Evolutionary conservation across 305 asterid species (phyloP).

Genomic region (Plantago lanceolata): DNA sequence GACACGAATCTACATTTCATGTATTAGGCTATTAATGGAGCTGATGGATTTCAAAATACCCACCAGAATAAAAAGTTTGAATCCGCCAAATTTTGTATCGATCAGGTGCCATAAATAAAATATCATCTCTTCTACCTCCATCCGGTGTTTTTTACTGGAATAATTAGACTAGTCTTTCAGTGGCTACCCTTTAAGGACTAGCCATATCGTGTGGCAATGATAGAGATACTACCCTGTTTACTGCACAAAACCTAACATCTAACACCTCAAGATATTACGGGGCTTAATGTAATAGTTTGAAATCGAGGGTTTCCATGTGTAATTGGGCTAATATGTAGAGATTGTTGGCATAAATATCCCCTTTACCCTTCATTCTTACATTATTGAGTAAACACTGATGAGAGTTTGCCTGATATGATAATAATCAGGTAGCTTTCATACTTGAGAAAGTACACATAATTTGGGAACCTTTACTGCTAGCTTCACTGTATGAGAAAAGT

Average conservation of each 20-base stretch:
- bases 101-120: conserved; percentile 52
- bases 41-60: conserved; percentile 84
- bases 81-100: conserved; percentile 83
- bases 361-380: conserved; percentile 10
- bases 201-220: not conserved
- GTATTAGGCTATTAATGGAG: conserved; percentile 81
- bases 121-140: not conserved
- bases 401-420: conserved; percentile 20
- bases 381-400: conserved; percentile 19
- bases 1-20: conserved; percentile 23
- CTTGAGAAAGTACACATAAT: conserved; percentile 92
- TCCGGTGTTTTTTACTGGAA: not conserved
- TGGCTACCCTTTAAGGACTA: not conserved
- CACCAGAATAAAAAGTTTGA: conserved; percentile 75
- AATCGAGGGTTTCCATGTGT: too few species aligned
- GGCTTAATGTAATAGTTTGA: too few species aligned
- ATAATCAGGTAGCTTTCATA: conserved; percentile 72
- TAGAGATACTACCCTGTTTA: not conserved
- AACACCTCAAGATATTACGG: too few species aligned
- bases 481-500: conserved; percentile 70
- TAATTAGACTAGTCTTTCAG: not conserved
- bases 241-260: not conserved
- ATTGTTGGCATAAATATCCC: not conserved
- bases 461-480: conserved; percentile 78
- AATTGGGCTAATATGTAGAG: not conserved